These are phyloP conservation scores for Populus nigra DNA, from an alignment of 345 rosid species.

Conservation along the genomic window DNA sequence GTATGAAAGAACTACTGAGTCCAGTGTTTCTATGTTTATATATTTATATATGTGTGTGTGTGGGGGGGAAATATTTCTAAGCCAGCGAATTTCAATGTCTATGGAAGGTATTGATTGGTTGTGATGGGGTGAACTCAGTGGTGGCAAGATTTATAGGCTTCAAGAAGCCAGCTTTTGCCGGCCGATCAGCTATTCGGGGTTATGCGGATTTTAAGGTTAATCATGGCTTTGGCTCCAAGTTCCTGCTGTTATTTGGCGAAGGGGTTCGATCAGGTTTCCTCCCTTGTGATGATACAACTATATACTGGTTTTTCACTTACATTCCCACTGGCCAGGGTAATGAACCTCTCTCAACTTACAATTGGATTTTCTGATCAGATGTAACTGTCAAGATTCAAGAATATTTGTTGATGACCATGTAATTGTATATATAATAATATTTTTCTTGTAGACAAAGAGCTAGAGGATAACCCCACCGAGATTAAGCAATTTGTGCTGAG, in stretches of 20 bases:
- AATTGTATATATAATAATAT: too few relatives aligned
- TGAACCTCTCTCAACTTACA: background rate
- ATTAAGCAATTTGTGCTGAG: conserved; percentile 46
- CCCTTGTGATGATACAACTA: conserved; percentile 46
- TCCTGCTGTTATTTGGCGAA: conserved; percentile 38
- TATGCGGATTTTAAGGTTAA: conserved; percentile 29
- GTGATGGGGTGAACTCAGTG: conserved; percentile 69
- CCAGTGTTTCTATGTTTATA: too few relatives aligned
- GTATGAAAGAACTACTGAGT: too few relatives aligned
- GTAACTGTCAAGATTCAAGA: too few relatives aligned
- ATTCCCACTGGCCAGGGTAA: conserved; percentile 35
- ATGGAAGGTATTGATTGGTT: conserved; percentile 58
- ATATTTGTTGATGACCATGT: too few relatives aligned
- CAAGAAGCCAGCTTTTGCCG: conserved; percentile 35
- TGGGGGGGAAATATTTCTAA: too few relatives aligned
- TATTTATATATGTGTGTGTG: too few relatives aligned
- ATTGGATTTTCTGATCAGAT: background rate
- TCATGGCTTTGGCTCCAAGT: conserved; percentile 42
- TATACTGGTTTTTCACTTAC: conserved; percentile 52
- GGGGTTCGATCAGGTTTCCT: conserved; percentile 49
- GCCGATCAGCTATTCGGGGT: conserved; percentile 48
- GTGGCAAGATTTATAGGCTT: conserved; percentile 68
- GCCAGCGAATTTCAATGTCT: too few relatives aligned
- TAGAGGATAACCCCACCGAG: conserved; percentile 29
- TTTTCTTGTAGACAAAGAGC: conserved; percentile 8